phyloP scores from a whole-genome alignment of 2,329 filamentous ascomycete species.

The Plenodomus lindquistii region DNA sequence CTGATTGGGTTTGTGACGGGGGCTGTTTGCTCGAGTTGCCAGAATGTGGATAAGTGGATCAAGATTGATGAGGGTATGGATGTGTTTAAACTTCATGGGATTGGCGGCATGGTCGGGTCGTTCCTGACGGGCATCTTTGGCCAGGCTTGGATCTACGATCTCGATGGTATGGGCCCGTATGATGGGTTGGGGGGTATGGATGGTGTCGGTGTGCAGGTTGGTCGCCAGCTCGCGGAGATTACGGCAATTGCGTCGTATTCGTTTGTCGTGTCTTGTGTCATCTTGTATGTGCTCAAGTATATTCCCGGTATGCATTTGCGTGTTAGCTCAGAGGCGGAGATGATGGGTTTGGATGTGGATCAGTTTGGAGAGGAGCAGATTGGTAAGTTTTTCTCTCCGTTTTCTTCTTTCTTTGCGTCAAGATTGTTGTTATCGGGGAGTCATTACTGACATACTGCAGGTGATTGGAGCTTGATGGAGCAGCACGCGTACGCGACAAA shows the following conservation, averaged over 20 bases:
- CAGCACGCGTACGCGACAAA: constrained; percentile 29
- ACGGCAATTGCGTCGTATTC: constrained; percentile 58
- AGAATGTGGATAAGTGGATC: constrained; percentile 59
- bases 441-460: neutral
- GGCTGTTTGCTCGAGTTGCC: constrained; percentile 54
- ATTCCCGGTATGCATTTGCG: constrained; percentile 59
- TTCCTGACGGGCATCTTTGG: constrained; percentile 64
- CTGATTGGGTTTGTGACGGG: constrained; percentile 61
- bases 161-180: constrained; percentile 55
- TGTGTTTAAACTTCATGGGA: constrained; percentile 63
- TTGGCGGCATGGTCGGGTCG: constrained; percentile 61
- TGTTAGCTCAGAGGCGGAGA: constrained; percentile 59
- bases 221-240: constrained; percentile 61
- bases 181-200: constrained; percentile 56
- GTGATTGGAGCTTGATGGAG: constrained; percentile 50
- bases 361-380: constrained; percentile 64
- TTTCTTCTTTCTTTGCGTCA: neutral
- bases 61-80: constrained; percentile 62
- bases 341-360: constrained; percentile 58
- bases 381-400: constrained; percentile 26
- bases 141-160: constrained; percentile 50
- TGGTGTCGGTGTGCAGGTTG: constrained; percentile 59
- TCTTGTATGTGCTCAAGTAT: constrained; percentile 58
- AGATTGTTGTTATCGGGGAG: no score
- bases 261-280: constrained; percentile 56